Evolutionary conservation across 2,329 filamentous ascomycete genomes (phyloP), one percentile per base, ranked within the genome.

Genomic region (Fonsecaea pedrosoi): DNA sequence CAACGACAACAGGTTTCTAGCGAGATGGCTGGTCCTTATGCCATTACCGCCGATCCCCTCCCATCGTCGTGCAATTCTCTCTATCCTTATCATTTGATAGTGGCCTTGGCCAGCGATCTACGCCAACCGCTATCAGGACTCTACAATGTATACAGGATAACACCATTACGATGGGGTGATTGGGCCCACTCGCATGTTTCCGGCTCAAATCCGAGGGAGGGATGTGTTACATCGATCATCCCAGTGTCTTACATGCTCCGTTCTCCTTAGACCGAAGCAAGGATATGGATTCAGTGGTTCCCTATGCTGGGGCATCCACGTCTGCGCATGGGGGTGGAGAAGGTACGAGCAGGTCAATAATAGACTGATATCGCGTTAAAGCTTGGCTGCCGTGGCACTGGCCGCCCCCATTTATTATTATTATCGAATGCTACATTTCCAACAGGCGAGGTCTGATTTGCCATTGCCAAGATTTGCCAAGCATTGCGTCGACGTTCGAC

Each of bases 401-500:
- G 30, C 3, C 30, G 6, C 30, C 30, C 30, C 30, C 4, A 5
- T 32, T 32, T 5, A 4, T 32, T 32, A 32, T 32, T 32, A 32
- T 32, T 32, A 32, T 32, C 30, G 30, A 32, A 3, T 32, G 15
- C 40, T 4, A 18, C 9, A 6, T n/a, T 8, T 3, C 40, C 12
- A 13, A 12, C 12, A 45, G n/a, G 10, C 2, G n/a, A 45, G n/a
- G 40, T 18, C 15, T 3, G 25, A 6, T 55, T 55, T 37, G 34
- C 30, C 34, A 55, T 37, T 55, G 54, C 54, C 54, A 55, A 55
- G 54, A 2, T 21, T 12, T 18, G 54, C 54, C 54, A 55, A 55
- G 54, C 1, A 8, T 35, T 55, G 13, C 30, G 18, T 35, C 13
- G 3, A 4, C 3, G 12, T 12, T 35, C 30, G 30, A 55, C 6